These are phyloP conservation scores for Xylariaceae sp. DNA, from an alignment of 2,329 filamentous ascomycete genomes.

Conservation along the genomic window DNA sequence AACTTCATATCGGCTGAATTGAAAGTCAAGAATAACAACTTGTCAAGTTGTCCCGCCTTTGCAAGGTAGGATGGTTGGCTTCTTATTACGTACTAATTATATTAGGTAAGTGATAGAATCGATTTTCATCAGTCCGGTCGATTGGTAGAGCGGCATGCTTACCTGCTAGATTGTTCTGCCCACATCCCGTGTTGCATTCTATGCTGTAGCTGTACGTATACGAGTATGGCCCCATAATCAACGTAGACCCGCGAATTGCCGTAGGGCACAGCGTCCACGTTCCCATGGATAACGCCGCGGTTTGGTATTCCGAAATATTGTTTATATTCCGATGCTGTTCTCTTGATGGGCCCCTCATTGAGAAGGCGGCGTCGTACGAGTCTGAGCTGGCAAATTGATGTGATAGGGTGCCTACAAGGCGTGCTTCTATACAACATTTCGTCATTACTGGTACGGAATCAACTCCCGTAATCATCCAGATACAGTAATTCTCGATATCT, in stretches of 20 bases:
- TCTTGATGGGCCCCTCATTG: background rate
- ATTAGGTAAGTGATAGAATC: background rate
- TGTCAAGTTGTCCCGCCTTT: background rate
- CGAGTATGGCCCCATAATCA: background rate
- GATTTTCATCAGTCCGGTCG: conserved; percentile 10
- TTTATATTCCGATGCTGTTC: background rate
- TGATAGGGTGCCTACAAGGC: conserved; percentile 17
- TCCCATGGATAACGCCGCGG: background rate
- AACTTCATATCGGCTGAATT: background rate
- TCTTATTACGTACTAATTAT: conserved; percentile 4
- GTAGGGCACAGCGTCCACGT: background rate
- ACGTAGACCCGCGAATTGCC: background rate
- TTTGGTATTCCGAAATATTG: background rate
- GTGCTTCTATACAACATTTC: conserved; percentile 12
- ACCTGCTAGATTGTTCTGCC: conserved; percentile 11
- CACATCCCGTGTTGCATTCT: background rate
- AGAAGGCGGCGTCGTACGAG: background rate
- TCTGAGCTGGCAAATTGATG: conserved; percentile 8
- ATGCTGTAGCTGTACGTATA: too few species aligned
- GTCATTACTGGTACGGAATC: conserved; percentile 6
- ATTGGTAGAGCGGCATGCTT: conserved; percentile 1
- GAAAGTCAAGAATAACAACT: background rate
- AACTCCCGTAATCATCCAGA: conserved; percentile 1
- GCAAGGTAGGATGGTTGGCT: background rate
- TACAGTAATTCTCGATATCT: conserved; percentile 6